Percentiles rank a stretch among this genome's conserved stretches.
Conservation (phyloP, 805 yeast genomes). For the Saccharomycopsis lassenensis region DNA sequence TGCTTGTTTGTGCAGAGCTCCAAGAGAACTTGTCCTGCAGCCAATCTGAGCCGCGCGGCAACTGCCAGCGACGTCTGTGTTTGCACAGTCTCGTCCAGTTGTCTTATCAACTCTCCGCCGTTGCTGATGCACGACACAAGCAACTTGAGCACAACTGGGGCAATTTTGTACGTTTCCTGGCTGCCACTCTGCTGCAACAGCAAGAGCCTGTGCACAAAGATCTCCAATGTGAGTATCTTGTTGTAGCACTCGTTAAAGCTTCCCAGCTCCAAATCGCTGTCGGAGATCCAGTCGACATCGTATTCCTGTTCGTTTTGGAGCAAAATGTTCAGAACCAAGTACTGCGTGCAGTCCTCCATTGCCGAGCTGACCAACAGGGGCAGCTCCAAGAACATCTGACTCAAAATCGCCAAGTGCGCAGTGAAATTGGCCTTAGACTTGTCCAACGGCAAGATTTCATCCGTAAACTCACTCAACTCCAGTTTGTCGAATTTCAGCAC, state of each 20-base stretch:
- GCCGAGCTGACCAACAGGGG: no score
- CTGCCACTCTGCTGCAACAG: conserved; percentile 21
- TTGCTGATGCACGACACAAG: conserved; percentile 56
- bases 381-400: conserved; percentile 43
- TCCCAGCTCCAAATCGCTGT: conserved; percentile 25
- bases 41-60: conserved; percentile 52
- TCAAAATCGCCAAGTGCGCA: conserved; percentile 47
- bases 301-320: conserved; percentile 22
- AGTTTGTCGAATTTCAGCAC: no score
- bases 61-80: conserved; percentile 54
- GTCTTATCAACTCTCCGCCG: conserved; percentile 69
- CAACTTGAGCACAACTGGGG: conserved; percentile 57
- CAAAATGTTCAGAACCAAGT: no score
- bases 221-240: conserved; percentile 43
- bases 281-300: conserved; percentile 38
- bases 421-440: conserved; percentile 29
- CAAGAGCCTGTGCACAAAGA: conserved; percentile 50
- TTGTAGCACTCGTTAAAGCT: conserved; percentile 28
- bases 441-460: conserved; percentile 40
- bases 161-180: conserved; percentile 17
- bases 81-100: no score
- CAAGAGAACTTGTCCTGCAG: conserved; percentile 55
- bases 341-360: no score
- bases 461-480: no score
- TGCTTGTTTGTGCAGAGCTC: conserved; percentile 48